Percentiles rank a stretch among this genome's conserved stretches.
Conservation (phyloP, 257 asterid species). For the Scutellaria minor region DNA sequence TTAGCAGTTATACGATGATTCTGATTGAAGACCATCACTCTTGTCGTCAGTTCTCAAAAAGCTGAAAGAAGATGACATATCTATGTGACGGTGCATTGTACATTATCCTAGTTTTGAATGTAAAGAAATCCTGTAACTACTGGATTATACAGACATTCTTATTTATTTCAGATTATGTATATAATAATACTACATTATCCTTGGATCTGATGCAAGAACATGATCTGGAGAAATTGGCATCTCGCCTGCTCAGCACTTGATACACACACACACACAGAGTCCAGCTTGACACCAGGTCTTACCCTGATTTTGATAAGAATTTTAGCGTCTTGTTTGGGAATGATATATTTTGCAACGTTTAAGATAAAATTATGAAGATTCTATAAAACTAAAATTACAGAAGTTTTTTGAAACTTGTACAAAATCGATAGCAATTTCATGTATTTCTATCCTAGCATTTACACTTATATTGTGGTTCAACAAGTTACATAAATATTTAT, state of each 20-base stretch:
- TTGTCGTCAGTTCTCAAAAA: neutral
- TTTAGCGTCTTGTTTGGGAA: too few relatives aligned
- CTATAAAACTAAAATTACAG: too few relatives aligned
- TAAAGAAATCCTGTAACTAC: neutral
- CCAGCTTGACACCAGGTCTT: too few relatives aligned
- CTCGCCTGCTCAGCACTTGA: neutral
- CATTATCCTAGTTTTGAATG: neutral
- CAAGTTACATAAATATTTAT: too few relatives aligned
- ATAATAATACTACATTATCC: neutral
- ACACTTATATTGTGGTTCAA: too few relatives aligned
- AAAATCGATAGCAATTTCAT: too few relatives aligned
- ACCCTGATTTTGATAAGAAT: too few relatives aligned
- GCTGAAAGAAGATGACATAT: neutral
- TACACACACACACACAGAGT: too few relatives aligned
- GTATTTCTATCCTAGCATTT: too few relatives aligned
- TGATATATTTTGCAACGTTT: too few relatives aligned
- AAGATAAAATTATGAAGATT: too few relatives aligned
- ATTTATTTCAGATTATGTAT: neutral
- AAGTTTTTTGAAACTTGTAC: too few relatives aligned
- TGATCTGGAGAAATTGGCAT: neutral
- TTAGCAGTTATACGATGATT: neutral
- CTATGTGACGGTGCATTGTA: neutral
- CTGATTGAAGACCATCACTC: neutral
- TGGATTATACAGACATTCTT: neutral
- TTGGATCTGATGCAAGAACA: conserved; percentile 4